Conservation (phyloP, 441 rosid species). For the Sinapis alba region DNA sequence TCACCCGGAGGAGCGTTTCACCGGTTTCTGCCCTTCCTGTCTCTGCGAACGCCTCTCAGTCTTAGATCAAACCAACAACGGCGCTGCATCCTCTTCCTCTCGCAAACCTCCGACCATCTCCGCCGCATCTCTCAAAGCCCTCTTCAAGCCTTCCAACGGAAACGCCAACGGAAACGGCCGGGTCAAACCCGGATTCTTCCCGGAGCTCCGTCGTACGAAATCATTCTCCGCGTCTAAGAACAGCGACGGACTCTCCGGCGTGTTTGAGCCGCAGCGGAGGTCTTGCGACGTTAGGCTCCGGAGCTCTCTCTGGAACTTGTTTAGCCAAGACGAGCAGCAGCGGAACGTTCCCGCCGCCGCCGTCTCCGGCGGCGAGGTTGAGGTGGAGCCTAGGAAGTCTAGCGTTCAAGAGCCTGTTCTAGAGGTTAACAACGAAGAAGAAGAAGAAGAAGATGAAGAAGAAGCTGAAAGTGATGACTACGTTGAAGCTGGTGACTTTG, state of each 20-base stretch:
- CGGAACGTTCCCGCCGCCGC: constrained; percentile 42
- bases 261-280: constrained; percentile 91
- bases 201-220: constrained; percentile 97
- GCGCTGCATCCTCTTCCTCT: constrained; percentile 43
- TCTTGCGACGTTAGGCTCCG: constrained; percentile 94
- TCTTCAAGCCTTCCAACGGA: constrained; percentile 58
- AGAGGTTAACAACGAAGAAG: constrained; percentile 69
- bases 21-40: constrained; percentile 96
- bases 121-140: constrained; percentile 71
- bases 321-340: constrained; percentile 79
- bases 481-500: constrained; percentile 41
- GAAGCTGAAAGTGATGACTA: constrained; percentile 42
- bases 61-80: constrained; percentile 58
- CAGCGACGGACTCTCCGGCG: constrained; percentile 89
- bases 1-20: constrained; percentile 85
- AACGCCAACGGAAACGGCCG: constrained; percentile 34
- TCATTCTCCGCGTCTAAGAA: constrained; percentile 91
- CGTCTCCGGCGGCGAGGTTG: constrained; percentile 42
- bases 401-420: constrained; percentile 59
- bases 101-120: constrained; percentile 62
- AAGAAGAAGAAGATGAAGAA: constrained; percentile 55
- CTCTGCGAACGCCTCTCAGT: constrained; percentile 97
- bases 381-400: constrained; percentile 56
- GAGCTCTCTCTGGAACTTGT: constrained; percentile 80
- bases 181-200: constrained; percentile 57